phyloP scores from a whole-genome alignment of 768 basidiomycete species.

The Agrocybe pediades region DNA sequence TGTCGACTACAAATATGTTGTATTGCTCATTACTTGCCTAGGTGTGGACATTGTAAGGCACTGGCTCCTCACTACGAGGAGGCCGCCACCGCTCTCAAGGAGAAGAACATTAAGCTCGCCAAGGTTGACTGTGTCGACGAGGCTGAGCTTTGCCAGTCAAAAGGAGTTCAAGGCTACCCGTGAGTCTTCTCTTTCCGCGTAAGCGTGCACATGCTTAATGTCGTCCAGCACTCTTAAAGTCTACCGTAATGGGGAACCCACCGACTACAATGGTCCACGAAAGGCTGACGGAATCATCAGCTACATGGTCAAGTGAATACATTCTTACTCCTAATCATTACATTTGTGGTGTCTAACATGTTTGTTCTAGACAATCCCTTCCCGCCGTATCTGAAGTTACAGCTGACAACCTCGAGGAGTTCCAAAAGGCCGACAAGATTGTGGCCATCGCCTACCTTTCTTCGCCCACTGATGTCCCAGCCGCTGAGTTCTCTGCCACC shows the following conservation, averaged over 20 bases:
- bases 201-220: neutral
- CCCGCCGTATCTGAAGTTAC: slow-evolving; percentile 91
- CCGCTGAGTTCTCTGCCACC: slow-evolving; percentile 71
- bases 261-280: slow-evolving; percentile 86
- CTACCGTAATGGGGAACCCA: slow-evolving; percentile 79
- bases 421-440: slow-evolving; percentile 86
- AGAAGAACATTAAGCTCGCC: slow-evolving; percentile 85
- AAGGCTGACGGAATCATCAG: slow-evolving; percentile 95
- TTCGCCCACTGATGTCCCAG: slow-evolving; percentile 69
- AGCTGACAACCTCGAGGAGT: slow-evolving; percentile 74
- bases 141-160: slow-evolving; percentile 84
- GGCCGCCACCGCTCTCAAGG: slow-evolving; percentile 92
- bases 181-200: slow-evolving; percentile 38
- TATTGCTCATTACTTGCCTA: slow-evolving; percentile 23
- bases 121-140: slow-evolving; percentile 98
- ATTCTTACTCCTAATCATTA: neutral
- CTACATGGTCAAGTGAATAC: slow-evolving; percentile 92
- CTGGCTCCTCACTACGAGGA: slow-evolving; percentile 93
- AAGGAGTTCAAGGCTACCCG: slow-evolving; percentile 95
- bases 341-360: slow-evolving; percentile 8
- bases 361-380: slow-evolving; percentile 69
- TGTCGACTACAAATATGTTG: neutral
- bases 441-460: slow-evolving; percentile 86
- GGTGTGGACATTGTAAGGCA: slow-evolving; percentile 97
- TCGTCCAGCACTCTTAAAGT: slow-evolving; percentile 81